These are phyloP conservation scores for Ilex aquifolium DNA, from an alignment of 257 asterid genomes.

Conservation along the genomic window DNA sequence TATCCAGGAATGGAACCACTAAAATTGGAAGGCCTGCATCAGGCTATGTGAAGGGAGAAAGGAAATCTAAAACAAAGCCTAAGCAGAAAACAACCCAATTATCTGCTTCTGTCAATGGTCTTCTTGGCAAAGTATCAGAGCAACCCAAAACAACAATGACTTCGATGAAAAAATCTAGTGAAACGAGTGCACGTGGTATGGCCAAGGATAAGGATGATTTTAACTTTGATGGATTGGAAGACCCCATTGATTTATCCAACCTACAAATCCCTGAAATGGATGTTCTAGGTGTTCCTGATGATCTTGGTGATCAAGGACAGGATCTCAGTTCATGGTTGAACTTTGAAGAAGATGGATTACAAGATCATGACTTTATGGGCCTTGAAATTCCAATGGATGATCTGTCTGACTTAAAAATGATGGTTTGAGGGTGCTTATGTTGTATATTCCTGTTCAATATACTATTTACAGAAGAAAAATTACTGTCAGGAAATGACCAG, in stretches of 20 bases:
- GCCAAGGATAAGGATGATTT: conserved; percentile 35
- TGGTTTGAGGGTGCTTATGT: conserved; percentile 54
- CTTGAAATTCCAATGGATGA: conserved; percentile 91
- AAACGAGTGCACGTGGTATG: conserved; percentile 31
- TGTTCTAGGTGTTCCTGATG: conserved; percentile 56
- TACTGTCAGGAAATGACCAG: conserved; percentile 30
- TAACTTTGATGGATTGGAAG: conserved; percentile 63
- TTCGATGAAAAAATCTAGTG: conserved; percentile 47
- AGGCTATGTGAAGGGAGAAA: conserved; percentile 64
- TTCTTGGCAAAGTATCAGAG: conserved; percentile 59
- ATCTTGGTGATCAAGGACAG: conserved; percentile 76
- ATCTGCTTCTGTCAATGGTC: conserved; percentile 62
- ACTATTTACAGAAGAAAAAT: conserved; percentile 29
- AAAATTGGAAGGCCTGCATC: conserved; percentile 53
- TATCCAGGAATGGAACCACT: conserved; percentile 61
- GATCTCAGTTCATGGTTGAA: conserved; percentile 89
- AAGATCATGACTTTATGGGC: conserved; percentile 71
- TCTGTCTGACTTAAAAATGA: conserved; percentile 71
- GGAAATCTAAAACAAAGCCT: conserved; percentile 70
- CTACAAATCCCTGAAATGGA: conserved; percentile 86
- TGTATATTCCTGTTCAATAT: conserved; percentile 48
- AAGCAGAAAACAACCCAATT: conserved; percentile 77
- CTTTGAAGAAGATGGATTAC: conserved; percentile 66
- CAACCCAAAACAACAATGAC: conserved; percentile 45
- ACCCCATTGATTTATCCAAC: conserved; percentile 83